Conservation (phyloP, 164 flowering plant species). For the Hamamelis virginiana region DNA sequence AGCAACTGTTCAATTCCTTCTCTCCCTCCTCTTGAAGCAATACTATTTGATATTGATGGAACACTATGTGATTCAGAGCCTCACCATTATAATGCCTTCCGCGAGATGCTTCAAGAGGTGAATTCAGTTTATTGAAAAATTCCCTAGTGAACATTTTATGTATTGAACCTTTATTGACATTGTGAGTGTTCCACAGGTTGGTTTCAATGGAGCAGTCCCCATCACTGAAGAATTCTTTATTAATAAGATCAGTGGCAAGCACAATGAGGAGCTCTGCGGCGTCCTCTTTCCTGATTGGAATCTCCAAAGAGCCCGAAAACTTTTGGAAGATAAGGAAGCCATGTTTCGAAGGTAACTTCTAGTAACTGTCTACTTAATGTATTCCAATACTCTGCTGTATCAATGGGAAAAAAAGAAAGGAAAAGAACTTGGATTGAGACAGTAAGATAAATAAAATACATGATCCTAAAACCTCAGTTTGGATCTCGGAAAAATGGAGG, state of each 20-base stretch:
- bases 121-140: not conserved
- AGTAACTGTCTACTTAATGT: too few species aligned
- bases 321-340: constrained; percentile 69
- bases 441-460: too few species aligned
- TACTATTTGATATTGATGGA: constrained; percentile 81
- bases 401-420: too few species aligned
- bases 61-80: constrained; percentile 85
- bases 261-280: constrained; percentile 49
- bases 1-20: constrained; percentile 28
- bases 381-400: too few species aligned
- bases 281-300: constrained; percentile 68
- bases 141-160: not conserved
- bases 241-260: constrained; percentile 51
- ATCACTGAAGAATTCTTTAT: constrained; percentile 61
- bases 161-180: not conserved
- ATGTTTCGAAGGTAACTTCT: constrained; percentile 53
- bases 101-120: constrained; percentile 75
- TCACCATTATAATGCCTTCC: constrained; percentile 57
- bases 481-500: too few species aligned
- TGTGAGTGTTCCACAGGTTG: constrained; percentile 35
- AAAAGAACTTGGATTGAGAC: too few species aligned
- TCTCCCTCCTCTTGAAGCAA: constrained; percentile 63
- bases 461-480: too few species aligned
- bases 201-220: constrained; percentile 74
- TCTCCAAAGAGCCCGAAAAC: constrained; percentile 36